phyloP scores from a whole-genome alignment of 345 rosid genomes.

The Lepidium didymum region DNA sequence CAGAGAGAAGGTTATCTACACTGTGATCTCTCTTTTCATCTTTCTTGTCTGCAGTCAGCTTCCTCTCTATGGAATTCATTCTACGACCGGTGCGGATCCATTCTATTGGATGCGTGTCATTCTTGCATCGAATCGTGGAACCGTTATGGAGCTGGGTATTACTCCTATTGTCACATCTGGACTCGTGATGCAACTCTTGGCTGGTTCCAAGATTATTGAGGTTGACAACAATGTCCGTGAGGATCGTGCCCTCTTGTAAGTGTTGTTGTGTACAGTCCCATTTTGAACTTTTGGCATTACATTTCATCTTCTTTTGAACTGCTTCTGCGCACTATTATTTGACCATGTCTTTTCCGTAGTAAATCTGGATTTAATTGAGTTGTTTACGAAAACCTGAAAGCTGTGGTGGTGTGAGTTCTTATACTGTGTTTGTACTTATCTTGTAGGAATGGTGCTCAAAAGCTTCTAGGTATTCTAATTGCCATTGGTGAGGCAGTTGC shows the following conservation, averaged over 20 bases:
- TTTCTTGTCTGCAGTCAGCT: constrained; percentile 71
- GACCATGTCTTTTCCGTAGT: neutral
- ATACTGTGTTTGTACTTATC: neutral
- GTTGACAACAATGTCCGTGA: constrained; percentile 70
- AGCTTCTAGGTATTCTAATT: constrained; percentile 68
- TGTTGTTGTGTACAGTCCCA: neutral
- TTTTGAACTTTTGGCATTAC: neutral
- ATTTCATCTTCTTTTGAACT: neutral
- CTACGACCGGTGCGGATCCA: constrained; percentile 63
- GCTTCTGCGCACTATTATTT: neutral
- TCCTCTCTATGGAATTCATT: constrained; percentile 67
- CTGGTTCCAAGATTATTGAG: constrained; percentile 72
- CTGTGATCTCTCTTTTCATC: constrained; percentile 52
- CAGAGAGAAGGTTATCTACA: constrained; percentile 59
- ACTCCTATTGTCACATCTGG: constrained; percentile 74
- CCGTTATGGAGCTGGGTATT: constrained; percentile 75
- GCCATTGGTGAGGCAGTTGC: constrained; percentile 85
- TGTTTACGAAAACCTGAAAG: neutral
- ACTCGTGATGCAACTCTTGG: constrained; percentile 60
- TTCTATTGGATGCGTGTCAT: constrained; percentile 82
- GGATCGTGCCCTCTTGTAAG: constrained; percentile 67
- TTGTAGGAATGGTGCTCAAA: constrained; percentile 74
- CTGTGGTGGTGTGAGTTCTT: neutral
- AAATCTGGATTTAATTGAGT: neutral
- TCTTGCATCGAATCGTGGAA: constrained; percentile 69